Evolutionary conservation across 2,329 filamentous ascomycete species (phyloP).

Genomic region (Aquanectria penicillioides): DNA sequence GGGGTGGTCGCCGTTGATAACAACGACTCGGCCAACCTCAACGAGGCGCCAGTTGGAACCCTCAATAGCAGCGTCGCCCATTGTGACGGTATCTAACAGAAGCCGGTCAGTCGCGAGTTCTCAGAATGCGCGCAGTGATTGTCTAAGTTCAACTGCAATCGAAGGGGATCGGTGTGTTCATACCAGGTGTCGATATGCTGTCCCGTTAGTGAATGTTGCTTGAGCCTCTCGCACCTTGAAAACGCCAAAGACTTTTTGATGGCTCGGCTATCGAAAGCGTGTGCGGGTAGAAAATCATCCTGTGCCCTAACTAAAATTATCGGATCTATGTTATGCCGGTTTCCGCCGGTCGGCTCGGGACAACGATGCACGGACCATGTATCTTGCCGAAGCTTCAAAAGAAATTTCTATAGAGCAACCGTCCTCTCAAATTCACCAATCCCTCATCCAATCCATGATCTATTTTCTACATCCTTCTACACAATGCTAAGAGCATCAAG

Average conservation of each 20-base stretch:
- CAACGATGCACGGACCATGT: conserved; percentile 33
- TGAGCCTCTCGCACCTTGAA: conserved; percentile 49
- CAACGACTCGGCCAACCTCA: conserved; percentile 97
- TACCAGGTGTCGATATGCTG: conserved; percentile 53
- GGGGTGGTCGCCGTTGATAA: conserved; percentile 83
- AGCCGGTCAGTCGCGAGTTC: conserved; percentile 47
- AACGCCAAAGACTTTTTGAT: conserved; percentile 55
- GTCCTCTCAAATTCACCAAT: background rate
- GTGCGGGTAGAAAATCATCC: conserved; percentile 53
- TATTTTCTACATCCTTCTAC: background rate
- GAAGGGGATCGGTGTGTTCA: conserved; percentile 45
- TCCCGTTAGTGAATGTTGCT: conserved; percentile 51
- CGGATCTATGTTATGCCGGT: conserved; percentile 45
- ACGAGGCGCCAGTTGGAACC: conserved; percentile 92
- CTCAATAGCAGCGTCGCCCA: conserved; percentile 86
- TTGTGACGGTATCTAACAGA: conserved; percentile 70
- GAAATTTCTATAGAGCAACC: conserved; percentile 33
- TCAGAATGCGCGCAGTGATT: conserved; percentile 37
- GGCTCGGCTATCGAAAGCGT: conserved; percentile 48
- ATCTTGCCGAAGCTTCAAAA: conserved; percentile 39
- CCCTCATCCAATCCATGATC: background rate
- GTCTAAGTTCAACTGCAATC: conserved; percentile 37
- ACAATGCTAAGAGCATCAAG: conserved; percentile 30
- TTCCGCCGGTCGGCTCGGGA: background rate
- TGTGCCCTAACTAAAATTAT: conserved; percentile 54